Base-by-base conservation (phyloP, 208 protist species). In the Phytomonas serpens region DNA sequence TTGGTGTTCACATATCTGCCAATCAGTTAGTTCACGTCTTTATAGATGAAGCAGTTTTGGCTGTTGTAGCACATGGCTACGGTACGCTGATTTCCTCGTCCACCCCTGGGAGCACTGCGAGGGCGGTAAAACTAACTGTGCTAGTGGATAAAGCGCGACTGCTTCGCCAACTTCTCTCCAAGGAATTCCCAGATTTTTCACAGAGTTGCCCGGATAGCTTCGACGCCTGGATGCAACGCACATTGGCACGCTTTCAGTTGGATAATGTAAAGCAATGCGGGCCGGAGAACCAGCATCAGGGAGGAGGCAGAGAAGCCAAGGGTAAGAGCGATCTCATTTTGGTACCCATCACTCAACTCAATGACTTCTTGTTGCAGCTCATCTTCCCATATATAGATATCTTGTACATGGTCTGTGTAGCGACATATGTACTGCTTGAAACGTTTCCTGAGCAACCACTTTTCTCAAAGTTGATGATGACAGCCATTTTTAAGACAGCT, bases 11-110 rank as follows among this genome's bases (percentile, higher is more conserved):
- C 68, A 95, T 94, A 31, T 88, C 76, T 71, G 86, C 85, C 16
- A 97, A 95, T 74, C 90, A 97, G 72, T 80, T 97, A 40, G 85
- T 97, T 73, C 92, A 97, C 68, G 51, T 93, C 37, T 95, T 94
- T 76, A 64, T 90, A 7, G 87, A 95, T 64, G 88, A 94, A 61
- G 88, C 85, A 3, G 65, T 97, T 52, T 61, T 95, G 36, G 79
- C 78, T 7, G 74, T 92, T 4, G 82, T 85, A 23, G 82, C 88
- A 11, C 77, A 77, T 34, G 76, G 76, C n/a, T 82, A 75, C 61
- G 80, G 78, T 42, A 57, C 29, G 3, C 19, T 57, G 47, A 27
- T 19, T 23, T 57, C 47, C 19, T 57, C 47, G 2, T 57, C 19
- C 47, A 27, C 47, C 47, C 11, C 5, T 57, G 47, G 47, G 23